phyloP scores from a whole-genome alignment of 192 early-diverging fungal genomes.

The Podila horticola region DNA sequence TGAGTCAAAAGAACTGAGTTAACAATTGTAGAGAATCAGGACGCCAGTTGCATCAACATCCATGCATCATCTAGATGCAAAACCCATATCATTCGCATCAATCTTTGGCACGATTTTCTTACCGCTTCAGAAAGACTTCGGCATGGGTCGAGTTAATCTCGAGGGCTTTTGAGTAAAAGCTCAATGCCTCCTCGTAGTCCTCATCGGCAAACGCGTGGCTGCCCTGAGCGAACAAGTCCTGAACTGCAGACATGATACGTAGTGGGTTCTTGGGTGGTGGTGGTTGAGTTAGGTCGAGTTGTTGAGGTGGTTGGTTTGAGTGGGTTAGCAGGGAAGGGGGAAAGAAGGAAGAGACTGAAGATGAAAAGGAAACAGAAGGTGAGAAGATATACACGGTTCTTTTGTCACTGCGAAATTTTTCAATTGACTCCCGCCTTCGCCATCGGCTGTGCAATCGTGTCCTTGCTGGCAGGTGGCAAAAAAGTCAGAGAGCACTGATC shows the following conservation, averaged over 20 bases:
- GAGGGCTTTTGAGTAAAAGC: constrained; percentile 75
- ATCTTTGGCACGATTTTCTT: neutral
- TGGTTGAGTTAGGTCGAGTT: neutral
- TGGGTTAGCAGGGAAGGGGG: too few relatives aligned
- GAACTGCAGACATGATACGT: constrained; percentile 22
- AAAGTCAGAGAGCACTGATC: too few relatives aligned
- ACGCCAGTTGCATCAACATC: neutral
- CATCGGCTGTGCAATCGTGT: too few relatives aligned
- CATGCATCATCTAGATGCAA: too few relatives aligned
- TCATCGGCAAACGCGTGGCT: constrained; percentile 84
- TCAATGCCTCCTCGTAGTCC: constrained; percentile 78
- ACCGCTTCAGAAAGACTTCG: constrained; percentile 76
- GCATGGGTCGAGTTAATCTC: constrained; percentile 63
- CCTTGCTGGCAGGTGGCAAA: too few relatives aligned
- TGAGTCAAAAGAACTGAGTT: neutral
- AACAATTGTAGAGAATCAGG: neutral
- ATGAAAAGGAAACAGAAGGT: too few relatives aligned
- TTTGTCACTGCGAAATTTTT: too few relatives aligned
- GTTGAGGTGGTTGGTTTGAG: neutral
- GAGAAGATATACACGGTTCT: too few relatives aligned
- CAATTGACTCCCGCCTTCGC: too few relatives aligned
- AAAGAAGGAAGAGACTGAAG: too few relatives aligned
- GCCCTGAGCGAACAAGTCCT: constrained; percentile 58
- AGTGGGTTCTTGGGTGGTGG: neutral
- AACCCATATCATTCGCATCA: neutral